phyloP scores from a whole-genome alignment of 306 rosid genomes.

The Begonia masoniana region DNA sequence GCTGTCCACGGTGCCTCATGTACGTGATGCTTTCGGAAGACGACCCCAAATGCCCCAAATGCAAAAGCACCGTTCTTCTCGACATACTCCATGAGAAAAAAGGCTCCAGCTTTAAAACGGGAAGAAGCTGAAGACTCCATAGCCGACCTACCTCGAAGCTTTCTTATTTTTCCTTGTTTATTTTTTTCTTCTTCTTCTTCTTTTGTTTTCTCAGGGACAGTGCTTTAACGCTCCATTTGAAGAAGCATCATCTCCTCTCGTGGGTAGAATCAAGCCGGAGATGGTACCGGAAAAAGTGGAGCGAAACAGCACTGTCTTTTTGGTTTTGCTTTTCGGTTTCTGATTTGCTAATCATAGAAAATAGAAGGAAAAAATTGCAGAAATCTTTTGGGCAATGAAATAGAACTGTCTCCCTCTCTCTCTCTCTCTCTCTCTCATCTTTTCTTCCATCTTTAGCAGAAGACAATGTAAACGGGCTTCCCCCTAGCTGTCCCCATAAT shows the following conservation, averaged over 20 bases:
- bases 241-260: too few species aligned
- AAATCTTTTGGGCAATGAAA: too few species aligned
- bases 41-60: conserved; percentile 73
- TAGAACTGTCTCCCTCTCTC: background rate
- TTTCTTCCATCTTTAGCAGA: conserved; percentile 28
- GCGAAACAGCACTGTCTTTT: conserved; percentile 1
- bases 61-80: conserved; percentile 71
- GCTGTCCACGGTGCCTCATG: conserved; percentile 82
- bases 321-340: background rate
- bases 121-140: conserved; percentile 24
- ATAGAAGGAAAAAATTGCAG: background rate
- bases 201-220: too few species aligned
- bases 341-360: background rate
- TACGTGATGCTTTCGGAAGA: conserved; percentile 68
- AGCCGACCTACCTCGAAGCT: background rate
- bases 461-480: conserved; percentile 15
- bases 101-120: too few species aligned
- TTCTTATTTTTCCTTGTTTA: background rate
- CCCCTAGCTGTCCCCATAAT: conserved; percentile 23
- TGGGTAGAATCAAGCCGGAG: background rate
- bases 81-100: conserved; percentile 50
- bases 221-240: background rate
- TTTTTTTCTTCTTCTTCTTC: background rate
- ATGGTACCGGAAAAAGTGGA: conserved; percentile 6
- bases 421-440: conserved; percentile 11